phyloP scores from a whole-genome alignment of 805 yeast species.

The Sugiyamaella marilandica region DNA sequence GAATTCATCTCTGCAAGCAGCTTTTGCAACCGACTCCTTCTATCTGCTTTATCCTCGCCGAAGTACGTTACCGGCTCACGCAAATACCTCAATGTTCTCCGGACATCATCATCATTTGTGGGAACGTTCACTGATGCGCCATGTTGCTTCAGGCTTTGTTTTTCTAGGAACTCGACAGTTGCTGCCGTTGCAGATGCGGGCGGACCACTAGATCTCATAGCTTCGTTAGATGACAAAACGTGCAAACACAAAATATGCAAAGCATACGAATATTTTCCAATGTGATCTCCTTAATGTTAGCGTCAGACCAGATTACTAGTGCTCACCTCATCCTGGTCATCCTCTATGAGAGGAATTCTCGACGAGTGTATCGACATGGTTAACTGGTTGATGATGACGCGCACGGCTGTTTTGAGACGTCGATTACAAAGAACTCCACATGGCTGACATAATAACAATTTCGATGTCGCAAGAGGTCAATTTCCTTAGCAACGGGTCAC shows the following conservation, averaged over 20 bases:
- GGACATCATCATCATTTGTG: slow-evolving; percentile 62
- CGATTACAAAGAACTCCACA: neutral
- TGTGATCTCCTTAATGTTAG: slow-evolving; percentile 5
- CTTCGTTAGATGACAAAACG: slow-evolving; percentile 1
- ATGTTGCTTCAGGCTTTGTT: slow-evolving; percentile 9
- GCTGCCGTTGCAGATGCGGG: slow-evolving; percentile 7
- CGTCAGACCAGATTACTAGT: neutral
- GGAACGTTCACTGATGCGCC: slow-evolving; percentile 42
- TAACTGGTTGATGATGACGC: neutral
- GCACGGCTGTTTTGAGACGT: slow-evolving; percentile 1
- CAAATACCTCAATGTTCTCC: slow-evolving; percentile 41
- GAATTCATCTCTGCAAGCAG: slow-evolving; percentile 34
- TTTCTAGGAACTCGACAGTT: slow-evolving; percentile 14
- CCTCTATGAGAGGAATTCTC: slow-evolving; percentile 13
- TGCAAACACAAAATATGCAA: neutral
- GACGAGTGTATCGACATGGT: slow-evolving; percentile 15
- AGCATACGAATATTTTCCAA: slow-evolving; percentile 13
- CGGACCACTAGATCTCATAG: slow-evolving; percentile 5
- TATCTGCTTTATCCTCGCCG: slow-evolving; percentile 56
- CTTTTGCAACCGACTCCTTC: slow-evolving; percentile 56
- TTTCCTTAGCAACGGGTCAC: too few relatives aligned
- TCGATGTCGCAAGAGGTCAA: too few relatives aligned
- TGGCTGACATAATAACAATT: too few relatives aligned
- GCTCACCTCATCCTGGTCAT: slow-evolving; percentile 14
- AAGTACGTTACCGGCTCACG: slow-evolving; percentile 53